Conservation (phyloP, 306 rosid species). For the Citrullus amarus region DNA sequence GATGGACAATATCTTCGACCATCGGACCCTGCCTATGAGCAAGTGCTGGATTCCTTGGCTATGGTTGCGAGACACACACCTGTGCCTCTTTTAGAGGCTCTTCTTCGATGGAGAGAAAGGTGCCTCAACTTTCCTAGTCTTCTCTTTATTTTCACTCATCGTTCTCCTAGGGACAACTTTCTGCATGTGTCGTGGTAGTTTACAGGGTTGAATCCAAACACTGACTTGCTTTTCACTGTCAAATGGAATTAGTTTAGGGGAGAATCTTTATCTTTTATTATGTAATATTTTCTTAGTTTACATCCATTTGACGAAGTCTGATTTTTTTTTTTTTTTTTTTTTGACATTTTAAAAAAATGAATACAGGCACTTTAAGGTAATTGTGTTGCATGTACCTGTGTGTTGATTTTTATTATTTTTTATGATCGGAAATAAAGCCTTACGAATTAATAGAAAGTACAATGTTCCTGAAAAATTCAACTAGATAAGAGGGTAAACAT, state of each 20-base stretch:
- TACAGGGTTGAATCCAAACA: background rate
- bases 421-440: background rate
- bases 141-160: background rate
- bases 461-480: background rate
- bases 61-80: conserved; percentile 99
- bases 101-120: conserved; percentile 93
- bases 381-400: background rate
- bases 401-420: background rate
- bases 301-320: background rate
- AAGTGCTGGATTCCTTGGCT: conserved; percentile 91
- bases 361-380: background rate
- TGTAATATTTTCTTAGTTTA: background rate
- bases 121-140: conserved; percentile 1
- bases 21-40: conserved; percentile 97
- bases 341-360: background rate
- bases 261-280: background rate
- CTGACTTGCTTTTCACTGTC: background rate
- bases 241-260: background rate
- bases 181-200: background rate
- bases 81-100: conserved; percentile 93
- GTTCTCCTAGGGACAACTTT: background rate
- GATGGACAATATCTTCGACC: conserved; percentile 98
- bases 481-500: background rate
- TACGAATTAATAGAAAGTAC: background rate
- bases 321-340: background rate